These are phyloP conservation scores for Candida boidinii DNA, from an alignment of 805 yeast genomes.

Conservation along the genomic window DNA sequence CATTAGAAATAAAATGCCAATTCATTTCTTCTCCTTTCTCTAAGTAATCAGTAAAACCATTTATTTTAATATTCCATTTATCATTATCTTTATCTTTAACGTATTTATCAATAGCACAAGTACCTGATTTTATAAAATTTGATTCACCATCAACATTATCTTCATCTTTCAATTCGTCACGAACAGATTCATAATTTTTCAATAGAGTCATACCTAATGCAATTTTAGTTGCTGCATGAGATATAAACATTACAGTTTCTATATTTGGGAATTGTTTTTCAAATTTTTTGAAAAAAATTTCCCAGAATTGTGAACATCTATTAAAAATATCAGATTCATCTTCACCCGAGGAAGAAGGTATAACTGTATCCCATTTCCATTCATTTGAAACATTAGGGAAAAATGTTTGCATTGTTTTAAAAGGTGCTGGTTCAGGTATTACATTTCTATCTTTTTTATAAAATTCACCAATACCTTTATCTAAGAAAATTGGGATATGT, in stretches of 20 bases:
- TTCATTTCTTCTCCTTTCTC: constrained; percentile 84
- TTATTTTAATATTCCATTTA: constrained; percentile 55
- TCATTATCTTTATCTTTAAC: constrained; percentile 19
- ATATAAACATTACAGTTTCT: constrained; percentile 59
- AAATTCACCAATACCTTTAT: constrained; percentile 91
- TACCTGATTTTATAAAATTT: constrained; percentile 55
- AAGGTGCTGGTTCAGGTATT: constrained; percentile 63
- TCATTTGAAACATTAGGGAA: constrained; percentile 41
- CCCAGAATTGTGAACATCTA: constrained; percentile 51
- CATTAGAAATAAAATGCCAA: constrained; percentile 70
- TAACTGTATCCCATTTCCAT: constrained; percentile 43
- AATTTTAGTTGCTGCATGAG: constrained; percentile 92
- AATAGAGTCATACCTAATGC: constrained; percentile 75
- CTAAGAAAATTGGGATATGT: constrained; percentile 54
- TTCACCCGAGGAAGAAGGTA: constrained; percentile 69
- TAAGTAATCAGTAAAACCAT: constrained; percentile 69
- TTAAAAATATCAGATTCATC: constrained; percentile 57
- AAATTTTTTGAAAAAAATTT: constrained; percentile 46
- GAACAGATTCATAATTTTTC: constrained; percentile 39
- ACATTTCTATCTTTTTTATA: constrained; percentile 60
- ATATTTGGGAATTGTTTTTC: constrained; percentile 51
- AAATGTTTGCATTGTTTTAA: constrained; percentile 36
- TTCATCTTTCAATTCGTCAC: constrained; percentile 41
- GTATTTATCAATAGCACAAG: constrained; percentile 75
- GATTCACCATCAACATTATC: constrained; percentile 29